Evolutionary conservation across 177 flowering plant genomes (phyloP).

Genomic region (Tripterygium wilfordii): DNA sequence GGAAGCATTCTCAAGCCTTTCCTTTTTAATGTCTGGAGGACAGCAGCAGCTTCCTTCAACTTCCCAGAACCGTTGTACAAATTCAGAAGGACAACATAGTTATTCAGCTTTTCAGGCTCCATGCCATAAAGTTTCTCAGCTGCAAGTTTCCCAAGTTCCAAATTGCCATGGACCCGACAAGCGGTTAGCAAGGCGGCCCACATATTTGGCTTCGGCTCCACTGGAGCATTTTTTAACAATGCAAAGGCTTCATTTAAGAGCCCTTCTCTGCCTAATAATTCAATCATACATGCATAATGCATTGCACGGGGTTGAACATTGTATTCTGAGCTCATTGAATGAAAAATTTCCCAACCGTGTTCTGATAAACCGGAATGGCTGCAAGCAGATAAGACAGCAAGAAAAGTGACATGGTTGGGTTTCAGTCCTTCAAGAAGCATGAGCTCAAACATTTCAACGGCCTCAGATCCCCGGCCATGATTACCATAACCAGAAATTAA

Average conservation of each 20-base stretch:
- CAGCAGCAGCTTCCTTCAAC: conserved; percentile 55
- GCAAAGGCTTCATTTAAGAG: conserved; percentile 67
- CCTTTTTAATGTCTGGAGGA: conserved; percentile 42
- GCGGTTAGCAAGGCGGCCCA: conserved; percentile 90
- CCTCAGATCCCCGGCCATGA: conserved; percentile 70
- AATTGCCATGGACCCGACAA: conserved; percentile 61
- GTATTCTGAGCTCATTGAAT: conserved; percentile 54
- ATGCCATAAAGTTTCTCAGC: conserved; percentile 73
- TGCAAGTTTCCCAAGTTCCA: conserved; percentile 75
- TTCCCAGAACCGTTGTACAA: conserved; percentile 56
- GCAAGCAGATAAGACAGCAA: conserved; percentile 75
- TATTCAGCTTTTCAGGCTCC: conserved; percentile 71
- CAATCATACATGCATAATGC: conserved; percentile 88
- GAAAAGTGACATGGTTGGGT: conserved; percentile 83
- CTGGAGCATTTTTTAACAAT: conserved; percentile 61
- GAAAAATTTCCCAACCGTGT: conserved; percentile 68
- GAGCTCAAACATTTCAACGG: conserved; percentile 52
- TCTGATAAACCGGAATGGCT: conserved; percentile 59
- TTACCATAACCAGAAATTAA: conserved; percentile 74
- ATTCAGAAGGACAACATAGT: conserved; percentile 68
- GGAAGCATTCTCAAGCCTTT: conserved; percentile 65
- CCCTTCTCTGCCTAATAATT: conserved; percentile 67
- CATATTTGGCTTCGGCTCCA: conserved; percentile 66
- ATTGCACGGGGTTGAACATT: conserved; percentile 70
- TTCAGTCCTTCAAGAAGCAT: conserved; percentile 54